These are phyloP conservation scores for Aspergillus unguis DNA, from an alignment of 2,329 filamentous ascomycete species.

Conservation along the genomic window DNA sequence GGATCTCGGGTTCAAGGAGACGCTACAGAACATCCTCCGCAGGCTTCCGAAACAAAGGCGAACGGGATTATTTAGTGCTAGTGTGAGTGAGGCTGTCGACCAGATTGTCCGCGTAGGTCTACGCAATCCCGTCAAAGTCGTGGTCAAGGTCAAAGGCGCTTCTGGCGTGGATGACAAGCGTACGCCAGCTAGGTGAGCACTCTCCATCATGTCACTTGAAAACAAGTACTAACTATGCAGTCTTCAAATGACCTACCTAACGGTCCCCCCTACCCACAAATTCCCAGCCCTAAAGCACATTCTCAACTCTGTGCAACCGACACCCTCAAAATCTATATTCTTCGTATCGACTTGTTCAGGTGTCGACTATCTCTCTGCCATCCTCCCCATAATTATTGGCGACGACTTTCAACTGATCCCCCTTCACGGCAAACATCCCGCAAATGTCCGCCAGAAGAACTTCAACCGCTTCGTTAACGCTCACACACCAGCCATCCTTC, in stretches of 20 bases:
- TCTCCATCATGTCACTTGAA: not conserved
- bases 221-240: slow-evolving; percentile 37
- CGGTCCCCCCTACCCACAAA: slow-evolving; percentile 74
- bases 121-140: slow-evolving; percentile 90
- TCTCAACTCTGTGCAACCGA: slow-evolving; percentile 65
- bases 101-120: slow-evolving; percentile 89
- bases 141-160: slow-evolving; percentile 82
- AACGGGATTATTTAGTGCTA: slow-evolving; percentile 91
- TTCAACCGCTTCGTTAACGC: slow-evolving; percentile 76
- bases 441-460: slow-evolving; percentile 83
- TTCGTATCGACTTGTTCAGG: slow-evolving; percentile 92
- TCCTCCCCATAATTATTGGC: slow-evolving; percentile 71
- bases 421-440: slow-evolving; percentile 86
- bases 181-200: slow-evolving; percentile 67
- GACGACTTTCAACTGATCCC: slow-evolving; percentile 67
- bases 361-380: slow-evolving; percentile 87
- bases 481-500: slow-evolving; percentile 70
- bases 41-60: slow-evolving; percentile 87
- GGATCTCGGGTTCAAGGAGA: slow-evolving; percentile 90
- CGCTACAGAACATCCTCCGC: slow-evolving; percentile 79
- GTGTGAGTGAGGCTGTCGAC: slow-evolving; percentile 90
- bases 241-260: slow-evolving; percentile 83
- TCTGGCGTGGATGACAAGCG: slow-evolving; percentile 74
- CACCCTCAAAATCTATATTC: slow-evolving; percentile 79
- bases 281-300: slow-evolving; percentile 70